Conservation (phyloP, 345 rosid genomes). For the Gossypium anomalum region DNA sequence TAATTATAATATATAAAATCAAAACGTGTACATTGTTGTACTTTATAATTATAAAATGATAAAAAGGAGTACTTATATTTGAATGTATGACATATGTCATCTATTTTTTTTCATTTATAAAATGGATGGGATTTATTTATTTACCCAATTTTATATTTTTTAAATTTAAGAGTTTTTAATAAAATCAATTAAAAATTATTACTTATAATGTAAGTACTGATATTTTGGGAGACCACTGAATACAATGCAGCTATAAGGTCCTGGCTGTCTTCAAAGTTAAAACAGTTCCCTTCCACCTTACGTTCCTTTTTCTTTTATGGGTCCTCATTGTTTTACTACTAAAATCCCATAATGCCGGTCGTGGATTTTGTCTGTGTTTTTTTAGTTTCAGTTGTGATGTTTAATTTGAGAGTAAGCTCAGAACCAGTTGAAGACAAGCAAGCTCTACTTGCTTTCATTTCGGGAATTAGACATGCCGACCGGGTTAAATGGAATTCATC, state of each 20-base stretch:
- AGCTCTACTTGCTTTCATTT: constrained; percentile 67
- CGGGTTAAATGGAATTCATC: constrained; percentile 77
- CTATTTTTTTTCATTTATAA: too few species aligned
- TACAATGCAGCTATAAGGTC: neutral
- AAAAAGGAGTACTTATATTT: too few species aligned
- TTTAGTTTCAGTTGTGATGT: constrained; percentile 28
- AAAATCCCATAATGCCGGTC: constrained; percentile 33
- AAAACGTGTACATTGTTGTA: too few species aligned
- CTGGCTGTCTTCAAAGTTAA: constrained; percentile 3
- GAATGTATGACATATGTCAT: too few species aligned
- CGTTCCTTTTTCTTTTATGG: constrained; percentile 28
- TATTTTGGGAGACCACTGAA: neutral
- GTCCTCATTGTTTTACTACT: neutral
- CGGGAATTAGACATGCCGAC: constrained; percentile 48
- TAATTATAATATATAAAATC: too few species aligned
- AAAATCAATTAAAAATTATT: too few species aligned
- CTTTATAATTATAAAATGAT: too few species aligned
- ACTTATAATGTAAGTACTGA: neutral
- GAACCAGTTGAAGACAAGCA: constrained; percentile 72
- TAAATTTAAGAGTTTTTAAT: too few species aligned
- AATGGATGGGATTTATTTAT: too few species aligned
- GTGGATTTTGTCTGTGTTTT: constrained; percentile 11
- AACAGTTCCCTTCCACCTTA: neutral
- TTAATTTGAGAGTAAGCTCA: constrained; percentile 39
- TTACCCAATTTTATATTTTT: too few species aligned